Evolutionary conservation across 2,329 filamentous ascomycete genomes (phyloP), one percentile per base, ranked within the genome.

Genomic region (Hymenoscyphus salicellus): DNA sequence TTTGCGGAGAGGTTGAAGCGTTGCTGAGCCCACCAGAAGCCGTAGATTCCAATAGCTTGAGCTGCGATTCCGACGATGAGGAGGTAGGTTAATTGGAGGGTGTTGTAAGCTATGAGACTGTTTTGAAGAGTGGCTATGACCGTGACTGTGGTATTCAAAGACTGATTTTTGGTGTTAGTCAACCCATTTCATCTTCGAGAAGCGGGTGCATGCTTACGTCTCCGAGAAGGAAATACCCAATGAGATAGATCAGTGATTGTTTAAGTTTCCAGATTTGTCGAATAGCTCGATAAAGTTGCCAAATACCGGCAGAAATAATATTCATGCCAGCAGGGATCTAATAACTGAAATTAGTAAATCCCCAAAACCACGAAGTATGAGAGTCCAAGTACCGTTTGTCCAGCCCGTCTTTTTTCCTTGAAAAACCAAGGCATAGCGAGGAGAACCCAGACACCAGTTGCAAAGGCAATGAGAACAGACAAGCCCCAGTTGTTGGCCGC

Each of bases 71-170:
- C 87, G 1, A 89, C 87, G 11, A 90, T 84, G 28, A 89, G 77
- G 8, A 90, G 81, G 70, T 90, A 90, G 0, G 86, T 89, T 5
- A 89, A 74, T 58, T 86, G 81, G 30, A 90, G 77, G 0, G 86
- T 87, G 71, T 88, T 86, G 75, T 89, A 90, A 3, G 81, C 79
- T 2, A 90, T 86, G 3, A 89, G 82, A 41, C 80, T 80, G 69
- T 89, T 89, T 71, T 90, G 88, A 5, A 89, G 75, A 0, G 86
- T 90, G 0, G 78, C 80, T 36, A 90, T 86, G 26, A 90, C 86
- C 0, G 88, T 90, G 5, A 89, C 85, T 0, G 87, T 89, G 0
- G 88, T 91, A 73, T 90, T 90, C 41, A 90, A 79, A 0, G 84
- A 87, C 60, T 62, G 75, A n/a, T 3, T 20, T 26, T 8, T 26